Base-by-base conservation (phyloP, 345 rosid species). In the Xanthoceras sorbifolium region DNA sequence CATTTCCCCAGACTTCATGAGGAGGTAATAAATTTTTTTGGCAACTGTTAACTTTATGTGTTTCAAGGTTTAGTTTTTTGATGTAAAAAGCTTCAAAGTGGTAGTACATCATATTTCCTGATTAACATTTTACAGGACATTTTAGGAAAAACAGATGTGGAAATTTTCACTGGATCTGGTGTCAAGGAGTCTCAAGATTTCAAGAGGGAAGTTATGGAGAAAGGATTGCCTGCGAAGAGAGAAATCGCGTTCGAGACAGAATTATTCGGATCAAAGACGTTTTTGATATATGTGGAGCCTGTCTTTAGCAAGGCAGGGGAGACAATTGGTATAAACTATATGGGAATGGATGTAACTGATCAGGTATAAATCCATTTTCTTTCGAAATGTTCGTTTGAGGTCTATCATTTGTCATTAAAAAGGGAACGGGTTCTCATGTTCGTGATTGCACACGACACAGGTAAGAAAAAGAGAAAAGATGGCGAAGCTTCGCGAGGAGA, bases 341-440 rank as follows among this genome's bases (percentile, higher is more conserved):
- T 95, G 95, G 99, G 99, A 70, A 95, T 95, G 99, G 99, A 95
- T 65, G 88, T 93, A 44, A 90, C 98, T 61, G 99, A 95, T 79
- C 99, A 95, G 98, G 98, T 94, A 32, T 32, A 74, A 63, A 69
- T 28, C 42, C 32, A 18, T 59, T 31, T 79, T n/a, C n/a, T 61
- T 29, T 44, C 48, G 22, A 60, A 65, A 28, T 74, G 40, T 59
- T 26, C 62, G 25, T 59, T 48, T 25, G 73, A 22, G 20, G 68
- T 67, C 18, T 70, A 60, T 23, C 66, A 22, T 22, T 38, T 52
- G 74, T 38, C 28, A 36, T 36, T 64, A 32, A 52, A 72, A 36
- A 2, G 3, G 9, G 75, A 54, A 72, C 22, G 59, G 67, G 26
- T 73, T 26, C 42, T 78, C 5, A 75, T 76, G 70, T 25, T 81